phyloP scores from a whole-genome alignment of 2,329 filamentous ascomycete genomes.

The Beauveria caledonica region DNA sequence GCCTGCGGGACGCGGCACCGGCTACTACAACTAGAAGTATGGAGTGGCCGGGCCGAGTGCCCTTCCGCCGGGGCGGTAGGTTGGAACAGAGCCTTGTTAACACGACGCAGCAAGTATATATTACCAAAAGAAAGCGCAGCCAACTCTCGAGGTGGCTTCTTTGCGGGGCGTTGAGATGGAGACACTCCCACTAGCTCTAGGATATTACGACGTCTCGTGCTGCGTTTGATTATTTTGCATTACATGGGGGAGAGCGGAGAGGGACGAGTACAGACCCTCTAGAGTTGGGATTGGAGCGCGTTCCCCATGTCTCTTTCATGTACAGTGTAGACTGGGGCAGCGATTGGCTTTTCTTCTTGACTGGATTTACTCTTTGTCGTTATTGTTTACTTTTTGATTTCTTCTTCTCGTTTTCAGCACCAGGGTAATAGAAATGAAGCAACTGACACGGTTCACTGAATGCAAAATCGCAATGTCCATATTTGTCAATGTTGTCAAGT shows the following conservation, averaged over 20 bases:
- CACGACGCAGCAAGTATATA: neutral
- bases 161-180: no score
- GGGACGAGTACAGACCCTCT: neutral
- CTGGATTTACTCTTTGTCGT: neutral
- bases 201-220: neutral
- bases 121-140: neutral
- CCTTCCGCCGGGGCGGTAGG: neutral
- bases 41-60: constrained; percentile 6
- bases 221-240: neutral
- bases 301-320: neutral
- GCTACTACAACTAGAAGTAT: constrained; percentile 30
- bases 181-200: neutral
- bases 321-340: constrained; percentile 2
- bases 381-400: neutral
- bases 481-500: neutral
- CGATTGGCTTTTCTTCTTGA: neutral
- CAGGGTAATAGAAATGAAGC: constrained; percentile 8
- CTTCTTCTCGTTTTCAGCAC: neutral
- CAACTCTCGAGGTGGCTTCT: neutral
- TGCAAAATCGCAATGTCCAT: neutral
- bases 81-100: neutral
- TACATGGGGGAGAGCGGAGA: neutral
- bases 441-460: neutral
- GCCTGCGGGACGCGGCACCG: constrained; percentile 21
- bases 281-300: constrained; percentile 2